A percentile compares a stretch with the other conserved stretches of the same genome.
Conservation (phyloP, 768 basidiomycete species). For the Boletus vermiculosoides region DNA sequence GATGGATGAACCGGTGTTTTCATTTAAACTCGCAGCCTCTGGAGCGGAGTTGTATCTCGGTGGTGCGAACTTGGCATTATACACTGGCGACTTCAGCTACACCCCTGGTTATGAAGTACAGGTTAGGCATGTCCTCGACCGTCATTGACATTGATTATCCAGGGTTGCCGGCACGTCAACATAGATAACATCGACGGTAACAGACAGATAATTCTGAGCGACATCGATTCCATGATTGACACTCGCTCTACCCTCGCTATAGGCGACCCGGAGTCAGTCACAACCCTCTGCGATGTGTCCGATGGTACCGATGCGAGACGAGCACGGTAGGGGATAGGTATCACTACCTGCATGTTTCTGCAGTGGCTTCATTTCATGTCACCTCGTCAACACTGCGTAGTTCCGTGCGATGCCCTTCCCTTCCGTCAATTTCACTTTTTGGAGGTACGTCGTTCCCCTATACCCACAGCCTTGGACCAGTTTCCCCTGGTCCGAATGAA, state of each 20-base stretch:
- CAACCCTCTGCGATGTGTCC: slow-evolving; percentile 19
- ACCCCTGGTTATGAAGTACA: too few species aligned
- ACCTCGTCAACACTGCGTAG: background rate
- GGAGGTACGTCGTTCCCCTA: slow-evolving; percentile 34
- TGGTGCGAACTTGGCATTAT: slow-evolving; percentile 43
- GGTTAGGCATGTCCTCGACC: background rate
- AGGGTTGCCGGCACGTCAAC: slow-evolving; percentile 23
- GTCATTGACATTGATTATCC: background rate
- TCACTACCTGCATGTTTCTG: slow-evolving; percentile 34
- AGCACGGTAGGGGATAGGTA: slow-evolving; percentile 22
- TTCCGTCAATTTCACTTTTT: slow-evolving; percentile 36
- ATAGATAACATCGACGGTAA: slow-evolving; percentile 6
- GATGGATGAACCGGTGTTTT: slow-evolving; percentile 37
- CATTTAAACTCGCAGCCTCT: slow-evolving; percentile 44
- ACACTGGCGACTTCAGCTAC: slow-evolving; percentile 45
- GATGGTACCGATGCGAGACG: slow-evolving; percentile 26
- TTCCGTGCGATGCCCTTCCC: slow-evolving; percentile 32
- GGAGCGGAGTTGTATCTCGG: slow-evolving; percentile 49
- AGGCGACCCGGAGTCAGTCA: slow-evolving; percentile 10
- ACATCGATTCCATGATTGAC: slow-evolving; percentile 16
- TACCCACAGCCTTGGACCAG: slow-evolving; percentile 42
- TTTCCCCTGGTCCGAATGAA: slow-evolving; percentile 15
- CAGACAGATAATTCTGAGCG: slow-evolving; percentile 1
- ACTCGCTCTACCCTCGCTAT: slow-evolving; percentile 22
- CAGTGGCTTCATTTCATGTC: slow-evolving; percentile 1